Evolutionary conservation across 768 basidiomycete genomes (phyloP).

Genomic region (Mycena amicta): DNA sequence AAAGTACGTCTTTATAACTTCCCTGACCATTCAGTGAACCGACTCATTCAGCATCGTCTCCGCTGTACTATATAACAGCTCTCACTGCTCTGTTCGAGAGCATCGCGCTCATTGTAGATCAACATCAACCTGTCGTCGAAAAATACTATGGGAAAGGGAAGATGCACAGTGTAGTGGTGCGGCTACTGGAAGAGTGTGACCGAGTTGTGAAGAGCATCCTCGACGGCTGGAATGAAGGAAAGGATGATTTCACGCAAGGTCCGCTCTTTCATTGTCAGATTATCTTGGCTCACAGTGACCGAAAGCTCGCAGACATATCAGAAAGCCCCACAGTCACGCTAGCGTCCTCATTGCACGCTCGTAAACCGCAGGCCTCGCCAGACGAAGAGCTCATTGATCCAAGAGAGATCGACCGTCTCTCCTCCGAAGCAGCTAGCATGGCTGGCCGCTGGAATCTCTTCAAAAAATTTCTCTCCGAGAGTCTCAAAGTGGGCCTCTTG

Average conservation of each 20-base stretch:
- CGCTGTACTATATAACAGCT: slow-evolving; percentile 87
- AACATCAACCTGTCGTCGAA: slow-evolving; percentile 96
- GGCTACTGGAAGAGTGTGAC: slow-evolving; percentile 85
- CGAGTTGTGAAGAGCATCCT: slow-evolving; percentile 74
- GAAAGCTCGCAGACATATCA: slow-evolving; percentile 50
- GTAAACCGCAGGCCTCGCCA: slow-evolving; percentile 26
- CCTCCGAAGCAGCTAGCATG: slow-evolving; percentile 90
- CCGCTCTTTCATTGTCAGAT: slow-evolving; percentile 8
- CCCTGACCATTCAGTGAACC: slow-evolving; percentile 3
- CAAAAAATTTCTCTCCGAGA: slow-evolving; percentile 80
- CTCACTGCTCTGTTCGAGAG: slow-evolving; percentile 93
- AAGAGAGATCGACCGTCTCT: slow-evolving; percentile 85
- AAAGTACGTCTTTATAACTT: slow-evolving; percentile 54
- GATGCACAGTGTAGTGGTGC: slow-evolving; percentile 78
- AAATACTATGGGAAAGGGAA: slow-evolving; percentile 94
- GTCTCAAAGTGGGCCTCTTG: slow-evolving; percentile 55
- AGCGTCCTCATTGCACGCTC: slow-evolving; percentile 33
- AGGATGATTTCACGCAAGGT: slow-evolving; percentile 82
- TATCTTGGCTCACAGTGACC: not conserved
- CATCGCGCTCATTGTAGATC: slow-evolving; percentile 94
- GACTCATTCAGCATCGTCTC: slow-evolving; percentile 73
- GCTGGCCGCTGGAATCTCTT: slow-evolving; percentile 91
- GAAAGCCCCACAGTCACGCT: slow-evolving; percentile 42
- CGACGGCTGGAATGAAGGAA: slow-evolving; percentile 91
- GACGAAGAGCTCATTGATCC: slow-evolving; percentile 75